Conservation (phyloP, 768 basidiomycete genomes). For the Tricholoma matsutake region DNA sequence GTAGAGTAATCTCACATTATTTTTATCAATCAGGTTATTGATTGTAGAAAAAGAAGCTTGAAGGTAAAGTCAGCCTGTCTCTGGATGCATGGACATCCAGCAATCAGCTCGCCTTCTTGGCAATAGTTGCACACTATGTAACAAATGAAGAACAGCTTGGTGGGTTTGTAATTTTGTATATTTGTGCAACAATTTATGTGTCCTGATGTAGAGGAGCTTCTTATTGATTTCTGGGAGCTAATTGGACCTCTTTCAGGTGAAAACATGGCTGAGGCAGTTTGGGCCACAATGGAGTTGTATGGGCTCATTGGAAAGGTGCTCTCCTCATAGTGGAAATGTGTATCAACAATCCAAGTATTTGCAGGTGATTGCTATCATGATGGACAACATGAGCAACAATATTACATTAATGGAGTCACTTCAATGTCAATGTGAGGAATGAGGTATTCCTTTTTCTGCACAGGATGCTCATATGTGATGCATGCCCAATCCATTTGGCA, state of each 20-base stretch:
- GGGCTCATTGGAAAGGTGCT: background rate
- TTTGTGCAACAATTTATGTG: constrained; percentile 1
- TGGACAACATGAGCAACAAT: constrained; percentile 26
- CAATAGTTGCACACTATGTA: constrained; percentile 20
- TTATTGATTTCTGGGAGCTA: constrained; percentile 34
- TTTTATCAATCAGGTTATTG: background rate
- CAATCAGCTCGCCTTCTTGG: constrained; percentile 21
- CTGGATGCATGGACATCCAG: constrained; percentile 25
- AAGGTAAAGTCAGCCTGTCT: constrained; percentile 15
- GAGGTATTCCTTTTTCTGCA: background rate
- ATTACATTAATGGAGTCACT: constrained; percentile 18
- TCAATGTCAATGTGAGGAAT: constrained; percentile 1
- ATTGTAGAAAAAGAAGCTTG: constrained; percentile 9
- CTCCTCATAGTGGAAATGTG: background rate
- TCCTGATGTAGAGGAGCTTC: constrained; percentile 25
- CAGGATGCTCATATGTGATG: background rate
- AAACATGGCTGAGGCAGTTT: constrained; percentile 32
- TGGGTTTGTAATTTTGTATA: too few species aligned
- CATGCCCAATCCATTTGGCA: constrained; percentile 5
- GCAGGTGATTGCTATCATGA: constrained; percentile 19
- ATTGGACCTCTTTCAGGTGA: constrained; percentile 30
- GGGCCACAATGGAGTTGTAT: constrained; percentile 25
- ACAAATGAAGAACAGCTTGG: constrained; percentile 15
- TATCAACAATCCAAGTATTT: background rate
- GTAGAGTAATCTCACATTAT: background rate